Evolutionary conservation across 257 asterid species (phyloP).

Genomic region (Knoxia roxburghii): DNA sequence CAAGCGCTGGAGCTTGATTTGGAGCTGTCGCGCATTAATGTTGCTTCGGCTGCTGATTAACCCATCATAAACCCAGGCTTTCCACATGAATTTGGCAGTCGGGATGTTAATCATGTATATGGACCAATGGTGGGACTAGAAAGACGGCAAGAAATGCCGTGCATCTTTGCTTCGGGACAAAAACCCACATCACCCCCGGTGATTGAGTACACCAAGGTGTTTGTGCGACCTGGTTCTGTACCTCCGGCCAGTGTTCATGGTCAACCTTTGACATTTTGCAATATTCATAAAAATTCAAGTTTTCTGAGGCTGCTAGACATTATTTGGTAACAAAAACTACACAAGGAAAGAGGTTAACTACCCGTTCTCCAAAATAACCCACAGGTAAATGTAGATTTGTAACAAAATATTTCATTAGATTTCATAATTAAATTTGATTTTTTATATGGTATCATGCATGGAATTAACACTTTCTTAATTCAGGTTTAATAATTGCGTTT

Average conservation of each 20-base stretch:
- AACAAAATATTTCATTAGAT: too few relatives aligned
- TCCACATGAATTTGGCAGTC: too few relatives aligned
- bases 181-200: not conserved
- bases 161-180: not conserved
- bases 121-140: not conserved
- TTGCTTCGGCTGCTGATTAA: too few relatives aligned
- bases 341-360: not conserved
- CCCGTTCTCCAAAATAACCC: slow-evolving; percentile 12
- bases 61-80: too few relatives aligned
- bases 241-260: not conserved
- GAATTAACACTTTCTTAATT: too few relatives aligned
- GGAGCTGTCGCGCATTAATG: too few relatives aligned
- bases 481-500: slow-evolving; percentile 23
- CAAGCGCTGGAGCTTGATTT: too few relatives aligned
- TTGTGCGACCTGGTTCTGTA: not conserved
- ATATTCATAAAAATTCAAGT: slow-evolving; percentile 24
- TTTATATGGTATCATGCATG: too few relatives aligned
- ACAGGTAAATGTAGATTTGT: too few relatives aligned
- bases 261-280: slow-evolving; percentile 18
- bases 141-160: not conserved
- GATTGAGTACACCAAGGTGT: not conserved
- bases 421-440: too few relatives aligned
- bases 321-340: slow-evolving; percentile 16
- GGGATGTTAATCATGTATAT: too few relatives aligned
- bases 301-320: slow-evolving; percentile 22